These are phyloP conservation scores for Chamaenerion angustifolium DNA, from an alignment of 345 rosid species.

Conservation along the genomic window DNA sequence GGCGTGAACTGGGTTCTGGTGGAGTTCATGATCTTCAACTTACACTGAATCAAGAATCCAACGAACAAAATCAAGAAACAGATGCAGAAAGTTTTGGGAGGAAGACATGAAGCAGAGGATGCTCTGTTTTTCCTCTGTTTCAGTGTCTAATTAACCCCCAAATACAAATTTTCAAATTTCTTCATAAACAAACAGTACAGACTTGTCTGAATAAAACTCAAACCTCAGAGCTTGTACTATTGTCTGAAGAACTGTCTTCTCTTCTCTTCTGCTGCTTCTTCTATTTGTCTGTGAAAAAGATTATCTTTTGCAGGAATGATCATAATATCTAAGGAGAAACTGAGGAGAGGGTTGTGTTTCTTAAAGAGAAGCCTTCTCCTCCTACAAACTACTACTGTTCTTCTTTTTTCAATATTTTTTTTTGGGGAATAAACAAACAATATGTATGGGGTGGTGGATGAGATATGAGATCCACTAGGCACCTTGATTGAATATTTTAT, in stretches of 20 bases:
- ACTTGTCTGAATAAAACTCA: neutral
- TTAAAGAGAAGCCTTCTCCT: constrained; percentile 21
- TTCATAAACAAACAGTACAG: too few species aligned
- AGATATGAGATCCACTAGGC: constrained; percentile 6
- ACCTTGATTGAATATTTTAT: neutral
- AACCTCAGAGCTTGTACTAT: neutral
- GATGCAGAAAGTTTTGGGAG: too few species aligned
- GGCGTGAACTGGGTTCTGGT: constrained; percentile 61
- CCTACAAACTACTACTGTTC: constrained; percentile 2
- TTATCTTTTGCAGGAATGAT: neutral
- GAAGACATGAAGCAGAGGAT: too few species aligned
- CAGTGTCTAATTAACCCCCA: too few species aligned
- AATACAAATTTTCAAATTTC: too few species aligned
- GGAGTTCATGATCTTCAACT: constrained; percentile 51
- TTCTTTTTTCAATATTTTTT: too few species aligned
- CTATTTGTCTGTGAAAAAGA: neutral
- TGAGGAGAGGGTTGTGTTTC: constrained; percentile 17
- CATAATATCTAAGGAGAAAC: constrained; percentile 19
- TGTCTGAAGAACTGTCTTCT: constrained; percentile 17
- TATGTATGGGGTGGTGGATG: constrained; percentile 4
- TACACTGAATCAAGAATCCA: neutral
- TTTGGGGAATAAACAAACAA: too few species aligned
- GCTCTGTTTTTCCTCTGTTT: too few species aligned
- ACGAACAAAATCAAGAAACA: too few species aligned
- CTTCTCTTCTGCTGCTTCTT: neutral